Conservation (phyloP, 2,329 filamentous ascomycete species). For the Hortaea sp. region DNA sequence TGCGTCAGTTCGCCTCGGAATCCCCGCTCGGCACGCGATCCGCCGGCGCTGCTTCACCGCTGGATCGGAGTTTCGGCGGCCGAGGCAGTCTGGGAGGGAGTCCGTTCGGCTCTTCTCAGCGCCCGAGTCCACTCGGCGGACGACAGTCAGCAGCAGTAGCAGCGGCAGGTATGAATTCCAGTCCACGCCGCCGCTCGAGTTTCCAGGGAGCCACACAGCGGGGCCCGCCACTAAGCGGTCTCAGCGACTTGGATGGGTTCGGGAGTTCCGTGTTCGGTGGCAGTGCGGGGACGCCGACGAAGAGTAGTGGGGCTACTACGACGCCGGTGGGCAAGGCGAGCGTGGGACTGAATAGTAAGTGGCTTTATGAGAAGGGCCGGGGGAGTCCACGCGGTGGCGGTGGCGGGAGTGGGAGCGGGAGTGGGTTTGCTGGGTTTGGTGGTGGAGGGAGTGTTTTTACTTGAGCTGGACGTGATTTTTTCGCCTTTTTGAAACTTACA, state of each 20-base stretch:
- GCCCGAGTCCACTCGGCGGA: too few relatives aligned
- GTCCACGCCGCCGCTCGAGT: slow-evolving; percentile 41
- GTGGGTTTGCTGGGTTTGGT: slow-evolving; percentile 7
- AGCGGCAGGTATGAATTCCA: background rate
- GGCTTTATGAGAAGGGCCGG: slow-evolving; percentile 77
- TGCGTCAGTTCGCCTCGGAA: slow-evolving; percentile 16
- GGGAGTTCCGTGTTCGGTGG: slow-evolving; percentile 14
- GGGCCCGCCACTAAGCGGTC: slow-evolving; percentile 7
- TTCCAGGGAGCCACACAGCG: slow-evolving; percentile 38
- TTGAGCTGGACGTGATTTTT: background rate
- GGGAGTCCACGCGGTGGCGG: slow-evolving; percentile 37
- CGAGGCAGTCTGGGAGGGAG: background rate
- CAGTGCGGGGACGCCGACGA: slow-evolving; percentile 11
- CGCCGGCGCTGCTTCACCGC: background rate
- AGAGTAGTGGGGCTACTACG: too few relatives aligned
- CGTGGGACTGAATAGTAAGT: slow-evolving; percentile 80
- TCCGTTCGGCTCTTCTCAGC: too few relatives aligned
- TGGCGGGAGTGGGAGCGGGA: background rate
- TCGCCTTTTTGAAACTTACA: too few relatives aligned
- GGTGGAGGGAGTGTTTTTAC: slow-evolving; percentile 6
- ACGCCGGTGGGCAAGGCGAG: slow-evolving; percentile 40
- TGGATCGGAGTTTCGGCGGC: background rate
- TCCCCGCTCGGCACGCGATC: slow-evolving; percentile 1
- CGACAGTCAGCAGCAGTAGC: background rate
- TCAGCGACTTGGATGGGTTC: background rate